Conservation (phyloP, 371 early-diverging fungal genomes). For the Rhizopus delemar region DNA sequence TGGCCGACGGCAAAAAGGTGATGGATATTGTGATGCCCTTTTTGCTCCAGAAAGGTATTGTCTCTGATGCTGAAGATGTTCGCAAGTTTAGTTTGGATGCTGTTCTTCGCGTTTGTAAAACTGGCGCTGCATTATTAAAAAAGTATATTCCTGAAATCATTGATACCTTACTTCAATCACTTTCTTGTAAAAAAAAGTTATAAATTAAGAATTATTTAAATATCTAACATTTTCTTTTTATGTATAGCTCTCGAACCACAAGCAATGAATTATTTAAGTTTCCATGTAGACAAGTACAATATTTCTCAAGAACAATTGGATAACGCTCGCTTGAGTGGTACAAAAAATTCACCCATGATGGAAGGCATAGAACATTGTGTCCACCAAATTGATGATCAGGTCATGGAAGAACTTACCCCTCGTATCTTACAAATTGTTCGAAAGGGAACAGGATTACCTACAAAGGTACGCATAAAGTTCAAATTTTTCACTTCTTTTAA, state of each 20-base stretch:
- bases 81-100: conserved; percentile 80
- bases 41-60: conserved; percentile 80
- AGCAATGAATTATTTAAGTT: conserved; percentile 81
- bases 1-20: conserved; percentile 66
- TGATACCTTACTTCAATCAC: conserved; percentile 76
- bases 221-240: background rate
- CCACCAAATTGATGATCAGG: conserved; percentile 71
- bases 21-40: conserved; percentile 84
- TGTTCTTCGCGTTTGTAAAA: conserved; percentile 80
- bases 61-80: conserved; percentile 86
- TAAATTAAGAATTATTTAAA: too few relatives aligned
- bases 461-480: conserved; percentile 63
- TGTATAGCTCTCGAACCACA: conserved; percentile 54
- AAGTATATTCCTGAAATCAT: conserved; percentile 74
- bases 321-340: conserved; percentile 68
- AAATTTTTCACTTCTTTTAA: too few relatives aligned
- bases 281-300: conserved; percentile 85
- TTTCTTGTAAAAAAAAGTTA: conserved; percentile 58
- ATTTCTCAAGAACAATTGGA: conserved; percentile 89
- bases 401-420: conserved; percentile 68
- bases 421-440: conserved; percentile 70
- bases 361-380: conserved; percentile 80
- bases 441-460: conserved; percentile 87
- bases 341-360: conserved; percentile 81
- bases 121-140: conserved; percentile 71